Base-by-base conservation (phyloP, 805 yeast genomes). In the Priceomyces medius region DNA sequence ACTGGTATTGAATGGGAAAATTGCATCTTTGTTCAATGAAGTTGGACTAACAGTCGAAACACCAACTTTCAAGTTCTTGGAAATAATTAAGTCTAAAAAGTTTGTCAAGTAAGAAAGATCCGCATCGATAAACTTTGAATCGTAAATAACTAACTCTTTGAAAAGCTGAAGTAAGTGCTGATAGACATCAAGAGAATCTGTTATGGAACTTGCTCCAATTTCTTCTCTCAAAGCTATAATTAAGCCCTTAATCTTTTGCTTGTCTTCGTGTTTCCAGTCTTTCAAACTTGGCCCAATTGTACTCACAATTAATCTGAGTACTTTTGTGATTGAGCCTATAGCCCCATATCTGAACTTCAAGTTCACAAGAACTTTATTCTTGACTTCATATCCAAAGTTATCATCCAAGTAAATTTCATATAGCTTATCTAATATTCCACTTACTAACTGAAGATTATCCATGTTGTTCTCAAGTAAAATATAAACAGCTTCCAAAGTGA, bases 401-500 rank as follows among this genome's bases (percentile, higher is more conserved):
- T 58, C 58, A 59, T 71, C 45, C 44, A 69, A 41, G 71, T 61
- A 41, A 51, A 61, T 31, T 40, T 53, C 41, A 60, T 66, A 46
- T 2, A 68, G n/a, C 9, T 48, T 49, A 7, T 45, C 49, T 34
- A 70, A 41, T 0, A 82, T 53, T 13, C 67, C 67, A 2, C 76
- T 58, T 1, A 82, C 70, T 10, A 73, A 63, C 4, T 56, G 46
- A 2, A 66, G 52, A 41, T 73, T 77, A 18, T 77, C 71, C 7
- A 77, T 46, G 37, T 82, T 80, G 24, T 75, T 77, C 28, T 78
- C 80, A 21, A 89, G 66, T 9, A 85, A 58, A 1, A 75, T 63
- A 2, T 76, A 61, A 32, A 85, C 56, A 0, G 93, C 76, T 35
- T 75, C 76, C 50, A 89, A 58, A 0, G 91, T 73, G 73, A 89